phyloP scores from a whole-genome alignment of 768 basidiomycete genomes.

The Hortiboletus flavorubellus region DNA sequence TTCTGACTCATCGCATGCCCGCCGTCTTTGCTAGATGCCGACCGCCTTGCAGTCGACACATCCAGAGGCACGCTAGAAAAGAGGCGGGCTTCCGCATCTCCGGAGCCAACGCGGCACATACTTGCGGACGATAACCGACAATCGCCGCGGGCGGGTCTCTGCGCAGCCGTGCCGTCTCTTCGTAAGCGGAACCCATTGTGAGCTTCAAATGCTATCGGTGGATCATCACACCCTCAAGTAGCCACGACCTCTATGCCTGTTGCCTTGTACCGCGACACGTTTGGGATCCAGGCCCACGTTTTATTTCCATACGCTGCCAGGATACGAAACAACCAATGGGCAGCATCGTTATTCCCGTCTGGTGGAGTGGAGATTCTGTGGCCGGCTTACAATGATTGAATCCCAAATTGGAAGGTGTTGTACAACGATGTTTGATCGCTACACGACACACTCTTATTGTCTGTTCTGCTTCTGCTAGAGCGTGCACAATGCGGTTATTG shows the following conservation, averaged over 20 bases:
- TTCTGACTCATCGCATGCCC: not conserved
- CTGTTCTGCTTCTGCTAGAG: not conserved
- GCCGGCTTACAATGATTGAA: not conserved
- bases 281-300: no score
- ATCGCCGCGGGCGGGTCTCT: no score
- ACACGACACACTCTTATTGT: conserved; percentile 13
- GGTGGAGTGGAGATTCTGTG: not conserved
- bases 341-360: not conserved
- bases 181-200: no score
- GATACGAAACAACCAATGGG: not conserved
- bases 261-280: not conserved
- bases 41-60: no score
- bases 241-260: no score
- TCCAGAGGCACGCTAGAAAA: no score
- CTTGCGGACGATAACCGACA: no score
- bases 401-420: conserved; percentile 24
- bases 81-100: no score
- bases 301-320: no score
- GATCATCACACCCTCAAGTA: not conserved
- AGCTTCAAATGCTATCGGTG: not conserved
- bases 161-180: not conserved
- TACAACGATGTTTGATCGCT: conserved; percentile 6
- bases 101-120: no score
- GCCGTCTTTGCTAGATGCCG: not conserved
- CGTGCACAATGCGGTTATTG: not conserved